A percentile compares a stretch with the other conserved stretches of the same genome.
These are phyloP conservation scores for Isoetes engelmannii DNA, from an alignment of 83 land plant genomes.

Conservation along the genomic window DNA sequence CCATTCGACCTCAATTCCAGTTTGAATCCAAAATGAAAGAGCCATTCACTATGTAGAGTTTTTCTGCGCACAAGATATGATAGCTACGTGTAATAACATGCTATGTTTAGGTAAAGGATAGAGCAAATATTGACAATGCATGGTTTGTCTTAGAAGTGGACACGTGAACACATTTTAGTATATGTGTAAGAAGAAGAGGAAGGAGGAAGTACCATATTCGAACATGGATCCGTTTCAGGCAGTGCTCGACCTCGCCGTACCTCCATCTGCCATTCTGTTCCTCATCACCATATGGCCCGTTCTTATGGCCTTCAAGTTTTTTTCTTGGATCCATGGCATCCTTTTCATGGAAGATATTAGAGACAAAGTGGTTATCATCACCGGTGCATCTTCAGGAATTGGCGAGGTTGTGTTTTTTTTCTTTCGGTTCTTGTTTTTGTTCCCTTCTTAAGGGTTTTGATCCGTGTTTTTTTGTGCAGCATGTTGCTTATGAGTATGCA, in stretches of 20 bases:
- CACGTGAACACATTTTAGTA: too few species aligned
- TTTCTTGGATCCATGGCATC: constrained; percentile 38
- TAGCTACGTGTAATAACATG: too few species aligned
- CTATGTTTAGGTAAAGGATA: too few species aligned
- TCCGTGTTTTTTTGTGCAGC: constrained; percentile 32
- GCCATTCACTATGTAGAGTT: too few species aligned
- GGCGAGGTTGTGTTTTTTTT: constrained; percentile 56
- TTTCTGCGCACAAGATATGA: too few species aligned
- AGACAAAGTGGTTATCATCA: constrained; percentile 81
- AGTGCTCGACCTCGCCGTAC: constrained; percentile 52
- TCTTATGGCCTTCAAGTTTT: constrained; percentile 39
- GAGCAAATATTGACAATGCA: too few species aligned
- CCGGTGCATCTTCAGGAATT: constrained; percentile 90
- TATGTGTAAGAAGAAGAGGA: too few species aligned
- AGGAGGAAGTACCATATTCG: too few species aligned
- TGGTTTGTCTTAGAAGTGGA: too few species aligned
- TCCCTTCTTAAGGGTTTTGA: background rate
- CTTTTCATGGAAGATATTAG: constrained; percentile 45
- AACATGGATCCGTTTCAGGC: constrained; percentile 46
- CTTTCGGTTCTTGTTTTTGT: background rate
- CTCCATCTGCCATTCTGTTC: constrained; percentile 53
- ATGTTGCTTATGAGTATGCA: constrained; percentile 82
- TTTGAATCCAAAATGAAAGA: too few species aligned
- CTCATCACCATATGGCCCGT: constrained; percentile 76
- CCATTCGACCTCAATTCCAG: too few species aligned